Evolutionary conservation across 2,329 filamentous ascomycete genomes (phyloP), one percentile per base, ranked within the genome.

Genomic region (Colletotrichum sp.): DNA sequence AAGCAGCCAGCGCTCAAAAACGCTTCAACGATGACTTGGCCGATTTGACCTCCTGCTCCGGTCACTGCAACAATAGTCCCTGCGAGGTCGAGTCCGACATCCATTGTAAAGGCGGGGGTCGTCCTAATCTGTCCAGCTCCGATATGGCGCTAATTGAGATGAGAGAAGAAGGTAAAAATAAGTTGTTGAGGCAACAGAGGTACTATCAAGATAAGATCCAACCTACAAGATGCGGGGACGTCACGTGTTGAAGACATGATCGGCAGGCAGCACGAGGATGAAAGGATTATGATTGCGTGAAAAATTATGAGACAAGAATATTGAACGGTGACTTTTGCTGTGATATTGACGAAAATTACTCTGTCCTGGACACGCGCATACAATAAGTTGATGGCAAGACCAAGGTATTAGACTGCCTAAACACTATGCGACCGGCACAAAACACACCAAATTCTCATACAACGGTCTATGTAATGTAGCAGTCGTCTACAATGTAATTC

Each of bases 41-140:
- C 39, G 18, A 48, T 48, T 48, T 48, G 39, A 48, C 39, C 39
- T n/a, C 18, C 39, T 0, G 39, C 39, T 0, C 39, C 39, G 18
- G 39, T 48, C 6, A 48, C 39, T 0, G 0, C 18, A 0, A 48
- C 39, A 0, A n/a, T 2, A n/a, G 18, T 12, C 1, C 18, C 18
- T 48, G 12, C 39, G 3, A 48, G 9, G 1, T 0, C 39, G 18
- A 48, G 39, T 43, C 39, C 39, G 0, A 43, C 18, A 48, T 48
- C 3, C 39, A 48, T 43, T 30, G 24, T 26, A 26, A 26, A 4
- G 24, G 24, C 24, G 24, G 4, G 24, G 24, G 24, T 26, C 24
- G 24, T 26, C 24, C 24, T 26, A 26, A 26, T 26, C 5, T 26
- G 24, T 26, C 5, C 26, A 28, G 28, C 7, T 28, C 28, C 28